Conservation (phyloP, 2,329 filamentous ascomycete genomes). For the Aureobasidium sp. region DNA sequence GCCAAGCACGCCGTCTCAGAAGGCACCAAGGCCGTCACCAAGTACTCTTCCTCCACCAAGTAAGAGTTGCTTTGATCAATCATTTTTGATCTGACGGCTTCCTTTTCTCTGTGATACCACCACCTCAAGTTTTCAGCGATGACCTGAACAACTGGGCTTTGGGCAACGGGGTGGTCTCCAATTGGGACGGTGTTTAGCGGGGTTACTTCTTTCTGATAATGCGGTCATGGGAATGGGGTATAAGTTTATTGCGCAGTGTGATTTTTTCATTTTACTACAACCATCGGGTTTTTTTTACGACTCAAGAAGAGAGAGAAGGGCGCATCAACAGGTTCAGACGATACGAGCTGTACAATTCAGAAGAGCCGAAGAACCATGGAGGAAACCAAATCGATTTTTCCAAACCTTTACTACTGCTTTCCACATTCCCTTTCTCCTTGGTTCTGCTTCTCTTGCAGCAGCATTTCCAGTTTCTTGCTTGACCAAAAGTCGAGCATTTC, state of each 20-base stretch:
- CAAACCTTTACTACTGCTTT: slow-evolving; percentile 4
- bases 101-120: slow-evolving; percentile 20
- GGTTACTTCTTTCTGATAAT: slow-evolving; percentile 37
- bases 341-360: slow-evolving; percentile 10
- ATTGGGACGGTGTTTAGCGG: slow-evolving; percentile 30
- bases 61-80: slow-evolving; percentile 47
- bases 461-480: not conserved
- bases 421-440: slow-evolving; percentile 22
- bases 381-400: slow-evolving; percentile 14
- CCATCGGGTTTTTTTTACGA: slow-evolving; percentile 12
- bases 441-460: not conserved
- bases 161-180: slow-evolving; percentile 15
- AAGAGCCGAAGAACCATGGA: slow-evolving; percentile 5
- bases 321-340: not conserved
- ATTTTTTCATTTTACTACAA: slow-evolving; percentile 15
- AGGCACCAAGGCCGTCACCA: slow-evolving; percentile 99
- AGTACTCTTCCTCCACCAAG: slow-evolving; percentile 99
- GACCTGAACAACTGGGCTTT: slow-evolving; percentile 14
- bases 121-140: slow-evolving; percentile 11
- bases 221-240: slow-evolving; percentile 44
- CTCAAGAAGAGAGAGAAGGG: not conserved
- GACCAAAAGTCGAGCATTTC: not conserved
- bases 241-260: slow-evolving; percentile 23
- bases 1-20: slow-evolving; percentile 99
- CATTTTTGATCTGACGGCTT: slow-evolving; percentile 15